These are phyloP conservation scores for Pholiota conissans DNA, from an alignment of 768 basidiomycete genomes.

Conservation along the genomic window DNA sequence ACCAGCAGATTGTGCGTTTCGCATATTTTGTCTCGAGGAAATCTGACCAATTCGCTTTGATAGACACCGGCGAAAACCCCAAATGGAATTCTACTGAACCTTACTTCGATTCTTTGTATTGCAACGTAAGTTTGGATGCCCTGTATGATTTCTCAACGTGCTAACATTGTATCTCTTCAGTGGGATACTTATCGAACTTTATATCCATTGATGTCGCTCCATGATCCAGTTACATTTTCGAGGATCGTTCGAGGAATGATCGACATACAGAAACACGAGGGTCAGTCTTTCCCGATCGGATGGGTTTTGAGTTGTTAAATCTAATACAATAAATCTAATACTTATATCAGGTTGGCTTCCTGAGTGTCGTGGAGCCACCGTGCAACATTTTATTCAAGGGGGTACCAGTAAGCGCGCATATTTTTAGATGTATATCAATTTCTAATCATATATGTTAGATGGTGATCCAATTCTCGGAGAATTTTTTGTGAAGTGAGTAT, in stretches of 20 bases:
- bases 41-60: background rate
- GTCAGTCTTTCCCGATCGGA: conserved; percentile 21
- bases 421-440: background rate
- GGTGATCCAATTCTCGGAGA: conserved; percentile 65
- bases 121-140: conserved; percentile 46
- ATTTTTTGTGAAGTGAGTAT: conserved; percentile 60
- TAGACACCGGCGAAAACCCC: conserved; percentile 66
- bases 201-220: conserved; percentile 62
- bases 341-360: conserved; percentile 57
- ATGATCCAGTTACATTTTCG: conserved; percentile 60
- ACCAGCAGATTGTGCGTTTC: conserved; percentile 59
- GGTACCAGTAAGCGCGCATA: conserved; percentile 51
- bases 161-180: conserved; percentile 25
- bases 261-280: conserved; percentile 67
- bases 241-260: conserved; percentile 65
- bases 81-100: conserved; percentile 64
- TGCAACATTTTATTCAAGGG: conserved; percentile 54
- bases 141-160: background rate
- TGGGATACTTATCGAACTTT: conserved; percentile 70
- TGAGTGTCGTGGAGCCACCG: conserved; percentile 60
- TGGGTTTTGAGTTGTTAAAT: background rate
- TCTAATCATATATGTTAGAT: conserved; percentile 32
- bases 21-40: background rate
- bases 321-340: background rate
- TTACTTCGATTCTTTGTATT: conserved; percentile 68